Base-by-base conservation (phyloP, 1,284 basidiomycete genomes). In the Chalciporus sp. region DNA sequence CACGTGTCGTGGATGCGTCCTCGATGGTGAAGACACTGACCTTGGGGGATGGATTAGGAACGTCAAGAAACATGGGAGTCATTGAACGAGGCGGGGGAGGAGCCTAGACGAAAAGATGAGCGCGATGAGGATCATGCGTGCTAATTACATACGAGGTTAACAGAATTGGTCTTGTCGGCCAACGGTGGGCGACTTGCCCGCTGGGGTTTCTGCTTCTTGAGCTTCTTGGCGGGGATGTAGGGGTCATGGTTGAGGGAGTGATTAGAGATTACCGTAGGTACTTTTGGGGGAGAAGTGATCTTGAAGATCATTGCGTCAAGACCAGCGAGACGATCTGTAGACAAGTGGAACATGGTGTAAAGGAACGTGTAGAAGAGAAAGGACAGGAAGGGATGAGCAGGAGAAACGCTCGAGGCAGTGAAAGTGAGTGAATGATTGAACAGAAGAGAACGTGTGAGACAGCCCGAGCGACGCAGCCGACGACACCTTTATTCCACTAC, bases 241-340 rank as follows among this genome's bases (percentile, higher is more conserved):
- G 56, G 51, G 49, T 63, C 65, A 57, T 59, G 46, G 47, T 51
- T 23, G 35, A 52, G 39, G 44, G 56, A 10, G 49, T 39, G 57
- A 63, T 58, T 67, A 57, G 65, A 49, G 51, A 71, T 61, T 45
- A 68, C 53, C 47, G 52, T 59, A 49, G 69, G 46, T 63, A 68
- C 53, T 65, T 67, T 71, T 59, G 50, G 50, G 41, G 67, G 56
- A 16, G 58, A 19, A 29, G 60, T 55, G 61, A 74, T 71, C 68
- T 61, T 74, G 58, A 74, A 63, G 60, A 75, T 58, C 71, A 73
- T 63, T 47, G 62, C 54, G 64, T 75, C 74, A 50, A 74, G 72
- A 31, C 74, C 74, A 72, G 72, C 74, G 65, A 76, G 73, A 73
- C 73, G 63, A 56, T 69, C 70, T 42, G 61, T 58, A 55, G 67